Evolutionary conservation across 1,139 yeast genomes (phyloP).

Genomic region (Taiozyma sp.): DNA sequence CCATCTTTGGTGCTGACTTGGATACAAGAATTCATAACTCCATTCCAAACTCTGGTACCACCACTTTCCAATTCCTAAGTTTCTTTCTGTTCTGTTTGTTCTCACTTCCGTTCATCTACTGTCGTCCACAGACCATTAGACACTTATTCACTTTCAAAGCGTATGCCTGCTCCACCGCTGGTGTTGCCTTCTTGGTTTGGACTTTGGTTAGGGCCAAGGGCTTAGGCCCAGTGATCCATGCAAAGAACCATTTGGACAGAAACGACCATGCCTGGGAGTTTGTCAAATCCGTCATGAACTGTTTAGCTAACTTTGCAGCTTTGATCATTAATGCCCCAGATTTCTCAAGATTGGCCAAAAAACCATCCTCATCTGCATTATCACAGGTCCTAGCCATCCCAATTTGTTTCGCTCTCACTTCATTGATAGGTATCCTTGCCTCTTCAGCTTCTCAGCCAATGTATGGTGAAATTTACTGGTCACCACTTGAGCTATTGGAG

Average conservation of each 20-base stretch:
- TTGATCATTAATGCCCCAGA: conserved; percentile 87
- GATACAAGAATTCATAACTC: conserved; percentile 44
- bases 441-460: conserved; percentile 73
- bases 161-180: conserved; percentile 72
- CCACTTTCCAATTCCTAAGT: conserved; percentile 65
- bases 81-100: conserved; percentile 78
- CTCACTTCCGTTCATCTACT: conserved; percentile 73
- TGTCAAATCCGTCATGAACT: conserved; percentile 71
- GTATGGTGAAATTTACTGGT: conserved; percentile 76
- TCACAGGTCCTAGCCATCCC: conserved; percentile 69
- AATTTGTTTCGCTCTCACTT: conserved; percentile 70
- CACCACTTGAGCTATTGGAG: conserved; percentile 74
- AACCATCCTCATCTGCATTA: conserved; percentile 41
- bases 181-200: conserved; percentile 77
- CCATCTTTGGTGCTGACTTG: conserved; percentile 63
- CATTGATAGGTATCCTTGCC: conserved; percentile 82
- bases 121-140: conserved; percentile 77
- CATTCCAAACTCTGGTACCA: conserved; percentile 48
- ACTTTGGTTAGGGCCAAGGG: conserved; percentile 66
- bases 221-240: conserved; percentile 62
- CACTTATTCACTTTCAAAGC: conserved; percentile 82
- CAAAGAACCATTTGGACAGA: conserved; percentile 46
- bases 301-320: conserved; percentile 83
- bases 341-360: conserved; percentile 76
- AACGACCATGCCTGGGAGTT: conserved; percentile 78